Percentiles rank a stretch among this genome's conserved stretches.
phyloP scores from a whole-genome alignment of 257 asterid species.

The Solanum clarkiae region DNA sequence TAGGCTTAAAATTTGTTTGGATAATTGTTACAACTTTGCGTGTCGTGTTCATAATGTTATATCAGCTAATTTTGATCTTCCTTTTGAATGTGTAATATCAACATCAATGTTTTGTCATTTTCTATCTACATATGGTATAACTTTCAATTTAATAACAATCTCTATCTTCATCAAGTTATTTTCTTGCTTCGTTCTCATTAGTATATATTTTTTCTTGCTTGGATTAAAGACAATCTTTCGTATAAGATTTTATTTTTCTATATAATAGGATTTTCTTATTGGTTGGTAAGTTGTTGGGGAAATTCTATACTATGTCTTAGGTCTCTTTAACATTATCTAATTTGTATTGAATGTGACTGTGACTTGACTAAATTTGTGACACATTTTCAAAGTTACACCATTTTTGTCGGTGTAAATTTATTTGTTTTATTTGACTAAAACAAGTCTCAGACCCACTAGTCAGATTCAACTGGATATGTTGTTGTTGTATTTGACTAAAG shows the following conservation, averaged over 20 bases:
- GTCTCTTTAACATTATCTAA: no score
- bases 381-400: not conserved
- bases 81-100: not conserved
- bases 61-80: no score
- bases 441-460: no score
- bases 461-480: no score
- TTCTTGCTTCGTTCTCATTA: no score
- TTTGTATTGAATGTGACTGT: not conserved
- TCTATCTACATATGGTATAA: not conserved
- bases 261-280: not conserved
- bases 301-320: no score
- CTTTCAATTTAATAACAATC: not conserved
- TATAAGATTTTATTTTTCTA: no score
- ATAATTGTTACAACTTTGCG: not conserved
- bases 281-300: no score
- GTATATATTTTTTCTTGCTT: not conserved
- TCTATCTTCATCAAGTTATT: not conserved
- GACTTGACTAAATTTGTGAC: not conserved
- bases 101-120: not conserved
- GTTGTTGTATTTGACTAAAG: no score
- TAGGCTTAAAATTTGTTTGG: not conserved
- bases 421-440: no score
- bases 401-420: no score
- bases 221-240: no score
- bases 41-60: not conserved